phyloP scores from a whole-genome alignment of 2,329 filamentous ascomycete genomes.

The Ustulina deusta region DNA sequence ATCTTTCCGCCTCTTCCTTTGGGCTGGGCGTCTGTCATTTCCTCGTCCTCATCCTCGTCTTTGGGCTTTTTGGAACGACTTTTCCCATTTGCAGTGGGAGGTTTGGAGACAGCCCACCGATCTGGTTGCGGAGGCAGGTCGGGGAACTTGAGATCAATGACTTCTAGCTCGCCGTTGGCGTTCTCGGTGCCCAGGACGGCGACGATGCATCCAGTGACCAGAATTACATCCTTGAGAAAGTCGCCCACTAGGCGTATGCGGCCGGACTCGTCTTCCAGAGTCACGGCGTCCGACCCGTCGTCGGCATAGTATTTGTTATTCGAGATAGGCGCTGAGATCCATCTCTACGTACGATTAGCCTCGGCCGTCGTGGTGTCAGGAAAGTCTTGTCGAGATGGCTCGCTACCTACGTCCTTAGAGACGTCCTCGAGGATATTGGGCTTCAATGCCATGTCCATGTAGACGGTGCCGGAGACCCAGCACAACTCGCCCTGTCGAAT shows the following conservation, averaged over 20 bases:
- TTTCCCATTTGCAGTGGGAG: slow-evolving; percentile 43
- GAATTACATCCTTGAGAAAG: slow-evolving; percentile 72
- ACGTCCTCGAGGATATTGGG: slow-evolving; percentile 97
- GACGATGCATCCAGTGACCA: slow-evolving; percentile 93
- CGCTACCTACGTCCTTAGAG: slow-evolving; percentile 79
- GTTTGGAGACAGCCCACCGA: slow-evolving; percentile 78
- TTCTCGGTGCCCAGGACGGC: slow-evolving; percentile 97
- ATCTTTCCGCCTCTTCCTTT: slow-evolving; percentile 66
- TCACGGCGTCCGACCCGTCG: slow-evolving; percentile 73
- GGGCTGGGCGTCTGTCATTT: slow-evolving; percentile 66
- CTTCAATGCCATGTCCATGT: slow-evolving; percentile 97
- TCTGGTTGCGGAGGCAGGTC: slow-evolving; percentile 85
- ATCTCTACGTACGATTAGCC: slow-evolving; percentile 69
- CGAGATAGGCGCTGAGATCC: slow-evolving; percentile 84
- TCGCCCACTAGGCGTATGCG: slow-evolving; percentile 83
- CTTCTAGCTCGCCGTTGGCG: slow-evolving; percentile 89
- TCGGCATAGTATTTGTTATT: slow-evolving; percentile 80
- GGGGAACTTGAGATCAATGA: slow-evolving; percentile 88
- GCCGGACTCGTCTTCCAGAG: slow-evolving; percentile 96
- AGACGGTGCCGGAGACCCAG: slow-evolving; percentile 94
- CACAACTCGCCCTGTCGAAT: slow-evolving; percentile 95
- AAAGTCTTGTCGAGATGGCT: neutral
- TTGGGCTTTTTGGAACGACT: slow-evolving; percentile 53
- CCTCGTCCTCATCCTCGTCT: slow-evolving; percentile 61
- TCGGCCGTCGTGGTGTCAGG: neutral